Percentiles rank a stretch among this genome's conserved stretches.
Evolutionary conservation across 768 basidiomycete species (phyloP).

Genomic region (Auricularia sp.): DNA sequence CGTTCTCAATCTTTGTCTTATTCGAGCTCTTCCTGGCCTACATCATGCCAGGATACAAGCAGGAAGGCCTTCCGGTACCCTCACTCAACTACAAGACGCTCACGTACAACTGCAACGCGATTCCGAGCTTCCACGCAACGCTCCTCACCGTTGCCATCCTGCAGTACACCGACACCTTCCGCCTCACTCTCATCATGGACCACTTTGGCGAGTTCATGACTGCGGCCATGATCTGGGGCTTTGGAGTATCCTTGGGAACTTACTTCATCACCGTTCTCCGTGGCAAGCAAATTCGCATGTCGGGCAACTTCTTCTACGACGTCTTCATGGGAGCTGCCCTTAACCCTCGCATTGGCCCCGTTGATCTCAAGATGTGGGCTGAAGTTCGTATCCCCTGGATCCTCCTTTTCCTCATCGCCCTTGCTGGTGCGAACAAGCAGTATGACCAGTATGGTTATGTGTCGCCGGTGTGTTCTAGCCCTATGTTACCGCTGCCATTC

Average conservation of each 20-base stretch:
- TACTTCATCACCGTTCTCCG: conserved; percentile 71
- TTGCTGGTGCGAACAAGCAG: conserved; percentile 92
- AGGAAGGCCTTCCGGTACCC: conserved; percentile 93
- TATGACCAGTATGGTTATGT: conserved; percentile 88
- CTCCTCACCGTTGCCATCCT: conserved; percentile 63
- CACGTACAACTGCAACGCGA: conserved; percentile 95
- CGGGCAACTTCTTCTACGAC: conserved; percentile 90
- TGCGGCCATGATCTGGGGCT: conserved; percentile 88
- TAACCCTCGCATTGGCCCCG: conserved; percentile 83
- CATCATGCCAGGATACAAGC: conserved; percentile 83
- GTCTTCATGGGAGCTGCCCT: conserved; percentile 93
- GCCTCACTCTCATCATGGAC: conserved; percentile 89
- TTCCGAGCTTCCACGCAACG: conserved; percentile 75
- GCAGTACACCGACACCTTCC: conserved; percentile 75
- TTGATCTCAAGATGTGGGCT: conserved; percentile 98
- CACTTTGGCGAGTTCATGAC: conserved; percentile 95
- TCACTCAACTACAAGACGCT: conserved; percentile 88
- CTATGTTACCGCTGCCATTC: not conserved
- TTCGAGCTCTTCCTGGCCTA: conserved; percentile 87
- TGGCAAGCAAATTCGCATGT: conserved; percentile 83
- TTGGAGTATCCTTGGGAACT: conserved; percentile 66
- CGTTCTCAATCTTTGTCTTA: conserved; percentile 80
- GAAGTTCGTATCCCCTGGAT: conserved; percentile 97
- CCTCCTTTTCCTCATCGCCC: conserved; percentile 83
- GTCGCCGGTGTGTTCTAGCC: conserved; percentile 57